These are phyloP conservation scores for Fusarium azukiicola DNA, from an alignment of 2,329 filamentous ascomycete genomes.

Conservation along the genomic window DNA sequence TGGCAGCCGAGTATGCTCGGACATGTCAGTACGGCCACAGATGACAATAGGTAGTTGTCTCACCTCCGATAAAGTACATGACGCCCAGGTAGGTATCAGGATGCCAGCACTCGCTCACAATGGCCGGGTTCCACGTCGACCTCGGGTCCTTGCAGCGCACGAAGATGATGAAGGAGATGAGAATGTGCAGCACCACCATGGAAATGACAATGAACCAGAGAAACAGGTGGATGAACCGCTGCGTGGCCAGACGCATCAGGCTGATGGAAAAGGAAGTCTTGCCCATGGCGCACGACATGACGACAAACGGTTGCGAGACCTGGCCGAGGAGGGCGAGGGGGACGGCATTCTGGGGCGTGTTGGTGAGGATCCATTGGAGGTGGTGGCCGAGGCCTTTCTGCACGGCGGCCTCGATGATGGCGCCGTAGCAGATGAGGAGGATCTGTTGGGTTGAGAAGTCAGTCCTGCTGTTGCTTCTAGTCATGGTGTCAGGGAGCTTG, in stretches of 20 bases:
- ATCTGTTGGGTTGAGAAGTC: constrained; percentile 23
- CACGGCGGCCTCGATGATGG: constrained; percentile 39
- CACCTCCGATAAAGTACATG: constrained; percentile 44
- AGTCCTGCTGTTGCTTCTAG: neutral
- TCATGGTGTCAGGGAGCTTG: fast-evolving
- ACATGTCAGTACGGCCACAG: fast-evolving
- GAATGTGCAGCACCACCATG: constrained; percentile 39
- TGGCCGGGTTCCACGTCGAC: constrained; percentile 42
- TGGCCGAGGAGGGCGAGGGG: constrained; percentile 36
- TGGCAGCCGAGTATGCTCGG: constrained; percentile 40
- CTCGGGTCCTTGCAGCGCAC: constrained; percentile 40
- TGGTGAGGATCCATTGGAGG: constrained; percentile 31
- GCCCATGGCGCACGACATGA: constrained; percentile 43
- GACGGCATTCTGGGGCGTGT: constrained; percentile 32
- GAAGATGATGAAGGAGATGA: constrained; percentile 39
- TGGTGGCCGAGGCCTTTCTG: constrained; percentile 43
- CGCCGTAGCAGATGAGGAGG: constrained; percentile 36
- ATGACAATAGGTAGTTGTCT: fast-evolving
- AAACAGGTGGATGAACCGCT: constrained; percentile 35
- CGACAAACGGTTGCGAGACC: constrained; percentile 39
- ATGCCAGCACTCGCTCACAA: constrained; percentile 43
- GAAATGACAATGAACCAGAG: constrained; percentile 40
- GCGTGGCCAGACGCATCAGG: constrained; percentile 41
- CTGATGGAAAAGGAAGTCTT: constrained; percentile 46
- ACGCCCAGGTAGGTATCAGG: constrained; percentile 38